Evolutionary conservation across 371 early-diverging fungal species (phyloP).

Genomic region (Sporodiniella umbellata): DNA sequence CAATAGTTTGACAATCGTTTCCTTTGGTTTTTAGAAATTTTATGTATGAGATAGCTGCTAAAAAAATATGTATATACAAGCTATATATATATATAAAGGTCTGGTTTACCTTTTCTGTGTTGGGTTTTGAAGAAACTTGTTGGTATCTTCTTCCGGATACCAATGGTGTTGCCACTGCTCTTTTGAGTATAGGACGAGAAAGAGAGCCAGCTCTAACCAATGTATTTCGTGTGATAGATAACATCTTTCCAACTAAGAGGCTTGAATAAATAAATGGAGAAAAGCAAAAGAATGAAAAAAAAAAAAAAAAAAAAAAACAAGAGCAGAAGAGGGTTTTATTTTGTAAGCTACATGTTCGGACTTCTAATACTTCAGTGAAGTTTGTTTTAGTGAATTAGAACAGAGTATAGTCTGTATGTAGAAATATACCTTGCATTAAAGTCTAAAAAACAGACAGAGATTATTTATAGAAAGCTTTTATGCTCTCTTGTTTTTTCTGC

Average conservation of each 20-base stretch:
- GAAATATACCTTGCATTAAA: too few relatives aligned
- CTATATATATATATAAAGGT: too few relatives aligned
- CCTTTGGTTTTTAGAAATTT: too few relatives aligned
- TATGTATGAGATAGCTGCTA: too few relatives aligned
- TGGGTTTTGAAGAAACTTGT: conserved; percentile 23
- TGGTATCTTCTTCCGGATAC: conserved; percentile 11
- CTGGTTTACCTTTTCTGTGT: conserved; percentile 49
- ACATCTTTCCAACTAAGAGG: conserved; percentile 23
- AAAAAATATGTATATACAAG: too few relatives aligned
- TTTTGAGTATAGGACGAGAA: conserved; percentile 17
- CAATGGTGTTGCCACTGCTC: conserved; percentile 8
- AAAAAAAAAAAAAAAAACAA: conserved; percentile 6
- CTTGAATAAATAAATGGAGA: too few relatives aligned
- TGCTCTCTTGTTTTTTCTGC: too few relatives aligned
- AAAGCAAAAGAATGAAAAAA: conserved; percentile 6
- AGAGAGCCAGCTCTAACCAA: conserved; percentile 6
- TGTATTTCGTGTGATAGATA: conserved; percentile 35
- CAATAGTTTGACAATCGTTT: conserved; percentile 93
- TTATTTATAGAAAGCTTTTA: too few relatives aligned
- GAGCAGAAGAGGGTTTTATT: not conserved
- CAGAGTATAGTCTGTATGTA: too few relatives aligned
- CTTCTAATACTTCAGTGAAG: too few relatives aligned
- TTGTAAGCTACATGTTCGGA: too few relatives aligned
- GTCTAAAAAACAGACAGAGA: too few relatives aligned
- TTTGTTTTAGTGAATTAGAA: not conserved